These are phyloP conservation scores for Chaetomium cochliodes DNA, from an alignment of 495 filamentous ascomycete species.

Conservation along the genomic window DNA sequence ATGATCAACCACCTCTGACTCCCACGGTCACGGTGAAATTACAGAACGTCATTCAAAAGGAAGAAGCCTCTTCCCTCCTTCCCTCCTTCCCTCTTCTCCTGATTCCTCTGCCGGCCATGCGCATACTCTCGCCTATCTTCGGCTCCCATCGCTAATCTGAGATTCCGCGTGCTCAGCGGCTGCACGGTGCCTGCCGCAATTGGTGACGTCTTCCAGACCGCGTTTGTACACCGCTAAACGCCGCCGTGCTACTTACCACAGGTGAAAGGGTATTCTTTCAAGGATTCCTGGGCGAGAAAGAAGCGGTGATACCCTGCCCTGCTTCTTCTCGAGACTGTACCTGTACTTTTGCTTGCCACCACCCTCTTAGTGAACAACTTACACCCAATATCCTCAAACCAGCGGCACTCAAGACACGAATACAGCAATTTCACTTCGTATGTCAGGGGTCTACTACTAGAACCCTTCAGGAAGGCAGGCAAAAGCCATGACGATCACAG, in stretches of 20 bases:
- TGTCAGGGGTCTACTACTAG: neutral
- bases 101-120: neutral
- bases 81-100: neutral
- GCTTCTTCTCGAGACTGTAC: neutral
- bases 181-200: constrained; percentile 12
- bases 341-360: neutral
- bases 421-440: neutral
- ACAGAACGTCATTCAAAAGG: neutral
- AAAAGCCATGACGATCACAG: no score
- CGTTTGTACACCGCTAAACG: constrained; percentile 22
- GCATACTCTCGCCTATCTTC: constrained; percentile 22
- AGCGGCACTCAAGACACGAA: no score
- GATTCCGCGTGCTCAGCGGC: constrained; percentile 13
- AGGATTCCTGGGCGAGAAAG: neutral
- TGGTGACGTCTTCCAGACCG: neutral
- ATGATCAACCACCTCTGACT: neutral
- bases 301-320: neutral
- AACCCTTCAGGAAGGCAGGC: no score
- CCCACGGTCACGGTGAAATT: no score
- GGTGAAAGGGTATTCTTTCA: no score
- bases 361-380: neutral
- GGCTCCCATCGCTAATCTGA: constrained; percentile 14
- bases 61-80: constrained; percentile 10
- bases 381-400: neutral
- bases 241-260: constrained; percentile 1